Base-by-base conservation (phyloP, 257 asterid species). In the Phtheirospermum japonicum region DNA sequence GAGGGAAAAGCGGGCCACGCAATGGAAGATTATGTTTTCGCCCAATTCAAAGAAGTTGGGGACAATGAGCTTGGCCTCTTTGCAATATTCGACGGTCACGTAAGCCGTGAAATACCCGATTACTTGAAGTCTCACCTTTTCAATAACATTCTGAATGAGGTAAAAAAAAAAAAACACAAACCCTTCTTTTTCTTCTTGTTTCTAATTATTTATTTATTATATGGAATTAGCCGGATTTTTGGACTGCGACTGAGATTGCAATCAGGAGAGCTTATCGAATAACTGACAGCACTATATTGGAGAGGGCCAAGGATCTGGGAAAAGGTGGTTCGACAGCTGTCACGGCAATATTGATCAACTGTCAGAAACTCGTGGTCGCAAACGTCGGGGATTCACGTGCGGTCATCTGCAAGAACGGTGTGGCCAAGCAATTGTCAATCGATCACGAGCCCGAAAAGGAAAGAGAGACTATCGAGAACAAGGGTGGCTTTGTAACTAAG, bases 331-430 rank as follows among this genome's bases (percentile, higher is more conserved):
- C 99, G 4, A 89, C 99, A 4, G 97, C 99, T 0, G 99, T 92
- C 33, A 89, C 97, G 8, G 97, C 95, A 9, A 89, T 92, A 71
- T 45, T 92, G 69, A 84, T 89, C 61, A 83, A 92, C 40, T 76
- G 96, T 55, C 80, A 81, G 55, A 92, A 85, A 75, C 91, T 92
- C 9, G 76, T 92, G 36, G 93, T 92, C n/a, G 99, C 96, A 0
- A 92, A 89, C 61, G 96, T 86, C 11, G 99, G 99, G 60, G 99
- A 92, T 63, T 92, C 99, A 45, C 95, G 99, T 9, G 99, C 96
- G 1, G 97, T 92, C 37, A 80, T 92, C 30, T 92, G 81, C 82
- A 82, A 64, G 80, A 84, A 83, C 17, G 95, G 97, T 2, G 80
- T 70, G 40, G 96, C 98, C 1, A 86, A 84, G 71, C 98, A 92